These are phyloP conservation scores for Agrocybe praecox DNA, from an alignment of 768 basidiomycete species.

Conservation along the genomic window DNA sequence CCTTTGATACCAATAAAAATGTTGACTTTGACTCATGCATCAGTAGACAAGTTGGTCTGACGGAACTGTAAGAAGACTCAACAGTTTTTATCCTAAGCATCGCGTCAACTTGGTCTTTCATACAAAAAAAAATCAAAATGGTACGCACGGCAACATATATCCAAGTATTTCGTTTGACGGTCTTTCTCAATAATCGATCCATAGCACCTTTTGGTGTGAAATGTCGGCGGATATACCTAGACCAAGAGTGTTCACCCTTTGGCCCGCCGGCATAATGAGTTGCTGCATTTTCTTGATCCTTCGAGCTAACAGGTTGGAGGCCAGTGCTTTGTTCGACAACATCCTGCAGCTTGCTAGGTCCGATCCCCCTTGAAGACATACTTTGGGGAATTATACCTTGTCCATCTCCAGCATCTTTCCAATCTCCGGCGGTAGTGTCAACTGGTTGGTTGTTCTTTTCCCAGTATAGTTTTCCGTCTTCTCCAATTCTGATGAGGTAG, in stretches of 20 bases:
- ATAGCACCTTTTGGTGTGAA: constrained; percentile 55
- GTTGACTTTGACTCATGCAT: constrained; percentile 41
- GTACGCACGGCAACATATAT: constrained; percentile 61
- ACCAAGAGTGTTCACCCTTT: constrained; percentile 35
- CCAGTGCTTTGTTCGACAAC: constrained; percentile 19
- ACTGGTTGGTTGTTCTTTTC: constrained; percentile 57
- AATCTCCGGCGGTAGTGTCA: constrained; percentile 60
- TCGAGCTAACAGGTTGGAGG: constrained; percentile 8
- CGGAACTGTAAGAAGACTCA: constrained; percentile 13
- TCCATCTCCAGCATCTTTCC: constrained; percentile 64
- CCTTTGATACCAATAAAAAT: constrained; percentile 71
- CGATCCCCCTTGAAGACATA: constrained; percentile 17
- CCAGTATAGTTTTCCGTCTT: constrained; percentile 57
- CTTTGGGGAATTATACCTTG: constrained; percentile 51
- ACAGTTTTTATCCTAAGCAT: constrained; percentile 56
- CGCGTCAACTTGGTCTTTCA: background rate
- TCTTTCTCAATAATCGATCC: constrained; percentile 59
- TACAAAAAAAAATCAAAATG: background rate
- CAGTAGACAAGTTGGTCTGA: background rate
- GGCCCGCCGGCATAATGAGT: constrained; percentile 42
- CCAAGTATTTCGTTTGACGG: constrained; percentile 63
- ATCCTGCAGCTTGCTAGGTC: background rate
- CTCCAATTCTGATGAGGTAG: constrained; percentile 61
- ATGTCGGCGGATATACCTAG: constrained; percentile 39
- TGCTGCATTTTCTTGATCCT: constrained; percentile 32